phyloP scores from a whole-genome alignment of 768 basidiomycete species.

The Termitomyces heimii region DNA sequence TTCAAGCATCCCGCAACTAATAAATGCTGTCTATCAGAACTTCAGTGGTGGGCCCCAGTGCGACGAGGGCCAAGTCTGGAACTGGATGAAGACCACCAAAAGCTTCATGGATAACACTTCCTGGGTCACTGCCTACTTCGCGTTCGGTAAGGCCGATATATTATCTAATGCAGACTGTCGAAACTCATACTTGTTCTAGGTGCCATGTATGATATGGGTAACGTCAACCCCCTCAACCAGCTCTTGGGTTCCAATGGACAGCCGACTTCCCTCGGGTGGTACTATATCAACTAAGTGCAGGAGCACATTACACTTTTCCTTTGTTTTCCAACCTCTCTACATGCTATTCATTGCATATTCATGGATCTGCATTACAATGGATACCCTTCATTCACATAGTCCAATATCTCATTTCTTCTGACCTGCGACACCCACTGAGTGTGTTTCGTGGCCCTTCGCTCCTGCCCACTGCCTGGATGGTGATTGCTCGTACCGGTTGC shows the following conservation, averaged over 20 bases:
- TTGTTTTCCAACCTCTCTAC: background rate
- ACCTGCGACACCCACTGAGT: constrained; percentile 13
- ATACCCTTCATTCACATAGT: constrained; percentile 14
- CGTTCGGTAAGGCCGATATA: constrained; percentile 49
- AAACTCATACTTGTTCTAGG: constrained; percentile 28
- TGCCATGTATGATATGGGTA: constrained; percentile 46
- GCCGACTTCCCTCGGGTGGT: constrained; percentile 47
- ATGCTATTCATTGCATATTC: constrained; percentile 6
- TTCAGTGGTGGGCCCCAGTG: constrained; percentile 45
- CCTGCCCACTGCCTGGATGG: constrained; percentile 9
- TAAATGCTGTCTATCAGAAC: constrained; percentile 31
- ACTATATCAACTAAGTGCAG: constrained; percentile 35
- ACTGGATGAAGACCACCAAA: constrained; percentile 41
- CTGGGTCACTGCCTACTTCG: constrained; percentile 39
- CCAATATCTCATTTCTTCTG: constrained; percentile 7
- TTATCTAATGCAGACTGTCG: background rate
- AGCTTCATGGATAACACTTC: constrained; percentile 38
- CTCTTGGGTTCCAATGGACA: constrained; percentile 40
- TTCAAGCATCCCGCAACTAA: background rate
- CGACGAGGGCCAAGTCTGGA: constrained; percentile 29
- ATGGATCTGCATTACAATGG: constrained; percentile 9
- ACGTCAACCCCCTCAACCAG: constrained; percentile 49
- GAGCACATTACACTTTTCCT: background rate
- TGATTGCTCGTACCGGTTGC: constrained; percentile 16
- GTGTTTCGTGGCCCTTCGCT: constrained; percentile 12